These are phyloP conservation scores for Rheum nobile DNA, from an alignment of 148 eudicot genomes.

Conservation along the genomic window DNA sequence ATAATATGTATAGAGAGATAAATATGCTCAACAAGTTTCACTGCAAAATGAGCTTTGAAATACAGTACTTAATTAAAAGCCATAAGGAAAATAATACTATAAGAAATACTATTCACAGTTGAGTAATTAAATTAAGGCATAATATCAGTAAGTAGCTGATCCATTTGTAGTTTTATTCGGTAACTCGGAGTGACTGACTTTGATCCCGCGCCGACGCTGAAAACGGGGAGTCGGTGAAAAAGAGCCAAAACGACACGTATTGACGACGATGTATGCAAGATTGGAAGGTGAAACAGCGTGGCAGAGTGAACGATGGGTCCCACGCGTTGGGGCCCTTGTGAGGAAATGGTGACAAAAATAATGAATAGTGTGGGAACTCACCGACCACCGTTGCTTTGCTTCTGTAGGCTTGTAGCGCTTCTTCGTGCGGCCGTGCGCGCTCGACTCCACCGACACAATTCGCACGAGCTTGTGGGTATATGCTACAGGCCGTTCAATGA, in stretches of 20 bases:
- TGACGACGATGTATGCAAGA: neutral
- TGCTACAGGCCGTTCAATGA: no score
- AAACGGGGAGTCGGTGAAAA: neutral
- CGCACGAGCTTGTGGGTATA: neutral
- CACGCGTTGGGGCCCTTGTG: no score
- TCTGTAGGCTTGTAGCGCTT: no score
- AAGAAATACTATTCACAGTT: no score
- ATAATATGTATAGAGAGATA: neutral
- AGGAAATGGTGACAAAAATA: no score
- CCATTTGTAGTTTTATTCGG: neutral
- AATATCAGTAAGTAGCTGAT: no score
- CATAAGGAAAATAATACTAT: neutral
- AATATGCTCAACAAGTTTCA: neutral
- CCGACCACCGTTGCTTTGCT: no score
- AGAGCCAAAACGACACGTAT: neutral
- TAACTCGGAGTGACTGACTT: neutral
- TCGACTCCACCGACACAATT: neutral
- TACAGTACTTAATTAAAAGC: no score
- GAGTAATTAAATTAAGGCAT: no score
- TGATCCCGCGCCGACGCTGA: neutral
- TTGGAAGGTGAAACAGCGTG: no score
- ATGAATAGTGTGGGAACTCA: no score
- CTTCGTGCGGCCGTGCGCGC: neutral
- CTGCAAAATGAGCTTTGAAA: neutral
- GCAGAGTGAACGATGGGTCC: neutral